These are phyloP conservation scores for Fusarium penzigii DNA, from an alignment of 2,329 filamentous ascomycete genomes.

Conservation along the genomic window DNA sequence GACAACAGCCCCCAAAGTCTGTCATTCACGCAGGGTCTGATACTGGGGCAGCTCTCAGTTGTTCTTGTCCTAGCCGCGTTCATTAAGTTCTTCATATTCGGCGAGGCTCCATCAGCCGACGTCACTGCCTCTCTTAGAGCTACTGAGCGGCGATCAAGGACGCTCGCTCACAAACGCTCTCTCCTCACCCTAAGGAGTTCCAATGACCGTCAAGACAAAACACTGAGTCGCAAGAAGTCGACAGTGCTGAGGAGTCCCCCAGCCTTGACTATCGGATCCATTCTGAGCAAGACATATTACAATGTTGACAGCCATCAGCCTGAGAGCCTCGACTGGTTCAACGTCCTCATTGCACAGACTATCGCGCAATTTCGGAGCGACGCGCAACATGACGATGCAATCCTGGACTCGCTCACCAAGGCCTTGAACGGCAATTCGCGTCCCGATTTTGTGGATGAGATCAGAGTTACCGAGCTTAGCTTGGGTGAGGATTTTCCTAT, in stretches of 20 bases:
- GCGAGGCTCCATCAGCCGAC: conserved; percentile 84
- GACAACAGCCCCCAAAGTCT: conserved; percentile 50
- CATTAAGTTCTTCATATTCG: conserved; percentile 99
- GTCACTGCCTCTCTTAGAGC: conserved; percentile 75
- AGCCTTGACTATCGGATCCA: conserved; percentile 85
- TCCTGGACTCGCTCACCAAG: conserved; percentile 80
- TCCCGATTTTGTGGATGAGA: conserved; percentile 90
- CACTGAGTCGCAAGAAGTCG: conserved; percentile 65
- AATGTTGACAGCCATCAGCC: conserved; percentile 94
- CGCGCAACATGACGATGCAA: conserved; percentile 87
- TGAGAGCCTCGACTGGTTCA: conserved; percentile 98
- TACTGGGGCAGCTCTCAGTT: conserved; percentile 90
- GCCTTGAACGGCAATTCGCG: conserved; percentile 84
- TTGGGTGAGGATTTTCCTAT: conserved; percentile 97
- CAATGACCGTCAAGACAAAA: conserved; percentile 41
- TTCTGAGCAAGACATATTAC: conserved; percentile 96
- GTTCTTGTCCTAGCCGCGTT: conserved; percentile 90
- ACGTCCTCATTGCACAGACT: conserved; percentile 93
- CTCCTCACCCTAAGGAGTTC: conserved; percentile 62
- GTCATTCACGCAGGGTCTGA: conserved; percentile 90
- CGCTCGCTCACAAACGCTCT: conserved; percentile 74
- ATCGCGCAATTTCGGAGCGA: conserved; percentile 94
- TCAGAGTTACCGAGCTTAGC: conserved; percentile 89
- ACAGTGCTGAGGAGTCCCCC: conserved; percentile 73
- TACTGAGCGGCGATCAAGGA: conserved; percentile 71